phyloP scores from a whole-genome alignment of 768 basidiomycete species.

The Hortiboletus flavorubellus region DNA sequence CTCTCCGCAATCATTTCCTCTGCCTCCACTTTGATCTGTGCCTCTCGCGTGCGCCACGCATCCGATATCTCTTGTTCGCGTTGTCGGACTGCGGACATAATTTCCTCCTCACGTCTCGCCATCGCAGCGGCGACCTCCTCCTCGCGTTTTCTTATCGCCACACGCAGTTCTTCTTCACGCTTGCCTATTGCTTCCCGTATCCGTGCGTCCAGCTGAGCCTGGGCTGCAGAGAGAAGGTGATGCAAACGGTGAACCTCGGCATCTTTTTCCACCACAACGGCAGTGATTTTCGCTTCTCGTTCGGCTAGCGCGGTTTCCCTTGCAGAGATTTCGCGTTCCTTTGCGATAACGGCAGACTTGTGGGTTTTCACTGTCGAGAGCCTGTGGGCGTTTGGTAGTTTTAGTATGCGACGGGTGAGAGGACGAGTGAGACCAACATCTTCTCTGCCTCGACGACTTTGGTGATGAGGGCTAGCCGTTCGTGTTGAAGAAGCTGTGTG shows the following conservation, averaged over 20 bases:
- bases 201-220: constrained; percentile 42
- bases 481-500: constrained; percentile 75
- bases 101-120: constrained; percentile 64
- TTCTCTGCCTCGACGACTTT: constrained; percentile 78
- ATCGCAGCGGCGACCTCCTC: constrained; percentile 67
- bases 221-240: constrained; percentile 37
- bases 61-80: constrained; percentile 62
- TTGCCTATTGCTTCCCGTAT: constrained; percentile 56
- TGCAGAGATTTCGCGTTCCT: constrained; percentile 60
- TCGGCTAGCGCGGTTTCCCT: constrained; percentile 56
- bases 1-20: constrained; percentile 37
- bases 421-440: constrained; percentile 44
- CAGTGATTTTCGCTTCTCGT: constrained; percentile 49
- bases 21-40: constrained; percentile 49
- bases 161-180: constrained; percentile 68
- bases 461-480: constrained; percentile 65
- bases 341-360: constrained; percentile 49
- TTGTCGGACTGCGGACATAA: constrained; percentile 61
- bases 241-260: constrained; percentile 53
- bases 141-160: constrained; percentile 62
- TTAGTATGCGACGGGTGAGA: neutral
- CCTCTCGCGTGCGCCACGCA: constrained; percentile 55
- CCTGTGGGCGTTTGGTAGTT: constrained; percentile 35
- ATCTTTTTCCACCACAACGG: constrained; percentile 55
- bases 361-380: constrained; percentile 62